Evolutionary conservation across 1,284 basidiomycete species (phyloP).

Genomic region (Athelia psychrophila): DNA sequence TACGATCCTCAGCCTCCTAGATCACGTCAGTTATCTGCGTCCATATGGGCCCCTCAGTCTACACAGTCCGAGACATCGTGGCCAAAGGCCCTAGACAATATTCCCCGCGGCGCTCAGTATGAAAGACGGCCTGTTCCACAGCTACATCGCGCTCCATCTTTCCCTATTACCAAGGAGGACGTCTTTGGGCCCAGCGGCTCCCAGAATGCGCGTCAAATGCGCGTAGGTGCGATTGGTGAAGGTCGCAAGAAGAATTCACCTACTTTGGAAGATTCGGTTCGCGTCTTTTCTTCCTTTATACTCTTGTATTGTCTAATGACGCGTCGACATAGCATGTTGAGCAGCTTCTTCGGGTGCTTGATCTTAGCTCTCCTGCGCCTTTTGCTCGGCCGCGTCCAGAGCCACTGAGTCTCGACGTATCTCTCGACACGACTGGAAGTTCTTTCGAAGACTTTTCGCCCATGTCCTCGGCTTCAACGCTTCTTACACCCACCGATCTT

Average conservation of each 20-base stretch:
- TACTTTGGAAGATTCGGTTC: conserved; percentile 51
- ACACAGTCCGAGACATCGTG: conserved; percentile 62
- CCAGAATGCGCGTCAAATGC: conserved; percentile 33
- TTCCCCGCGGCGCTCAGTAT: conserved; percentile 46
- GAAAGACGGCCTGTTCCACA: conserved; percentile 12
- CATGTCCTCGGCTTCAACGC: conserved; percentile 58
- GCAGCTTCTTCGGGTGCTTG: conserved; percentile 69
- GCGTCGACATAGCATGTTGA: conserved; percentile 59
- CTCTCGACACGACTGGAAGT: conserved; percentile 32
- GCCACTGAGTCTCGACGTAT: conserved; percentile 37
- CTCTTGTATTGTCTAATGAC: conserved; percentile 17
- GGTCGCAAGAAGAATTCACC: conserved; percentile 62
- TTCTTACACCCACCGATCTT: conserved; percentile 65
- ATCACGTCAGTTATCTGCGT: conserved; percentile 36
- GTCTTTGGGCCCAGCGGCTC: conserved; percentile 52
- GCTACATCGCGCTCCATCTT: conserved; percentile 11
- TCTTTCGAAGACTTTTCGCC: conserved; percentile 67
- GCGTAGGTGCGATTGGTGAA: conserved; percentile 72
- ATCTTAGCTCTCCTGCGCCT: conserved; percentile 70
- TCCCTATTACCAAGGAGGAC: conserved; percentile 47
- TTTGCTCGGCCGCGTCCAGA: conserved; percentile 35
- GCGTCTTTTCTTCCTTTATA: conserved; percentile 25
- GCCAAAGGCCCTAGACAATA: conserved; percentile 60
- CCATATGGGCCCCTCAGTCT: conserved; percentile 78
- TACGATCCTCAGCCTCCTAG: conserved; percentile 26